Evolutionary conservation across 768 basidiomycete genomes (phyloP).

Genomic region (Tulasnella calospora): DNA sequence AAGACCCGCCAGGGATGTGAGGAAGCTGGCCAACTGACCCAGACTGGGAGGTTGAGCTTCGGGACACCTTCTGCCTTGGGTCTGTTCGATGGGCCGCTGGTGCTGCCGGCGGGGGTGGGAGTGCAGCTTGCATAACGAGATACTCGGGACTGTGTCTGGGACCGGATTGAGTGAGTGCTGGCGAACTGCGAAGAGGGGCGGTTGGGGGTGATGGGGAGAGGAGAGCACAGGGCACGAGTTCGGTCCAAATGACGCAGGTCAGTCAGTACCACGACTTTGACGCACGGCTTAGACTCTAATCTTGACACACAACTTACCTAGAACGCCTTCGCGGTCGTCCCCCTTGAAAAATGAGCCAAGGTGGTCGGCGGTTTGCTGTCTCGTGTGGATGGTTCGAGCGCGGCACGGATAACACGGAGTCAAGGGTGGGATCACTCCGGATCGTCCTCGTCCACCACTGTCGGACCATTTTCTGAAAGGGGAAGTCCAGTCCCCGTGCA

Average conservation of each 20-base stretch:
- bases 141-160: neutral
- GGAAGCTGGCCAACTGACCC: slow-evolving; percentile 16
- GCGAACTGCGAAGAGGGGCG: neutral
- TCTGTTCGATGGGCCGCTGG: neutral
- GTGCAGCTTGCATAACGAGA: neutral
- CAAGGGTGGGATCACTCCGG: neutral
- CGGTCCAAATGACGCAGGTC: neutral
- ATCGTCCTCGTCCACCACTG: neutral
- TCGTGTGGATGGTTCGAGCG: neutral
- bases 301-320: neutral
- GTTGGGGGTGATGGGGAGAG: neutral
- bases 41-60: slow-evolving; percentile 14
- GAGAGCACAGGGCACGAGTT: slow-evolving; percentile 1
- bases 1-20: neutral
- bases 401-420: slow-evolving; percentile 9
- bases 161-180: neutral
- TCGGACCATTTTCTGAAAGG: slow-evolving; percentile 8
- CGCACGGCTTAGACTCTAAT: slow-evolving; percentile 5
- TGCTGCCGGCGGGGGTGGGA: neutral
- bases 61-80: slow-evolving; percentile 19
- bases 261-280: slow-evolving; percentile 1
- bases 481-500: neutral
- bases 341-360: neutral
- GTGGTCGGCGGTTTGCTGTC: neutral
- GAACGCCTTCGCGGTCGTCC: neutral